A percentile compares a stretch with the other conserved stretches of the same genome.
Evolutionary conservation across 169 alveolate species (phyloP).

Genomic region (Cryptosporidium meleagridis): DNA sequence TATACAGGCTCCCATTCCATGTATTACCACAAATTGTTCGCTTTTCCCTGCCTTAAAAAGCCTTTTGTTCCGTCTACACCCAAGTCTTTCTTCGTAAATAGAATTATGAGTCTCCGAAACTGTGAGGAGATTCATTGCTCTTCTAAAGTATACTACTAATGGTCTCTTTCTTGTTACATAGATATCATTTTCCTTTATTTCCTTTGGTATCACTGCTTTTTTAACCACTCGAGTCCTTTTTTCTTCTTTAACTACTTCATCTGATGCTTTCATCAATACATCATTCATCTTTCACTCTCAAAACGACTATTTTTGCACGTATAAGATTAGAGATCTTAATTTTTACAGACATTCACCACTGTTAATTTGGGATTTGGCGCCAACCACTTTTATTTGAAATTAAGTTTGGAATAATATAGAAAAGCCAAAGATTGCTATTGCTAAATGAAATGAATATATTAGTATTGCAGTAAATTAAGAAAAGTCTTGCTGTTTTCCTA

Average conservation of each 20-base stretch:
- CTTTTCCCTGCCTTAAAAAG: neutral
- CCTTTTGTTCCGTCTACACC: conserved; percentile 49
- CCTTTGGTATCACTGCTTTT: neutral
- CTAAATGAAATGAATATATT: too few species aligned
- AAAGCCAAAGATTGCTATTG: too few species aligned
- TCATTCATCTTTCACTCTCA: neutral
- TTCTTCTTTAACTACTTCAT: neutral
- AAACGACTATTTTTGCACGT: neutral
- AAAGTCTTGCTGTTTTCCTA: too few species aligned
- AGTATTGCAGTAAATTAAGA: too few species aligned
- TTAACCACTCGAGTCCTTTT: neutral
- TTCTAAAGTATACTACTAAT: conserved; percentile 40
- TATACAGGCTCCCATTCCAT: conserved; percentile 75
- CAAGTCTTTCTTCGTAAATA: conserved; percentile 47
- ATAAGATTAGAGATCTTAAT: too few species aligned
- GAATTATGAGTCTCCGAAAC: conserved; percentile 10
- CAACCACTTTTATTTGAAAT: neutral
- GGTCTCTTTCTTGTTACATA: conserved; percentile 72
- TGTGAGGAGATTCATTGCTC: conserved; percentile 35
- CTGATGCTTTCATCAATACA: neutral
- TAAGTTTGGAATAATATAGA: too few species aligned
- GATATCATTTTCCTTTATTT: conserved; percentile 18
- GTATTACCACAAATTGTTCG: neutral
- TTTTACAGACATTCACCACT: neutral
- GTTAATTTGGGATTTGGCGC: neutral